Evolutionary conservation across 805 yeast species (phyloP).

Genomic region (Ogataea pilisensis): DNA sequence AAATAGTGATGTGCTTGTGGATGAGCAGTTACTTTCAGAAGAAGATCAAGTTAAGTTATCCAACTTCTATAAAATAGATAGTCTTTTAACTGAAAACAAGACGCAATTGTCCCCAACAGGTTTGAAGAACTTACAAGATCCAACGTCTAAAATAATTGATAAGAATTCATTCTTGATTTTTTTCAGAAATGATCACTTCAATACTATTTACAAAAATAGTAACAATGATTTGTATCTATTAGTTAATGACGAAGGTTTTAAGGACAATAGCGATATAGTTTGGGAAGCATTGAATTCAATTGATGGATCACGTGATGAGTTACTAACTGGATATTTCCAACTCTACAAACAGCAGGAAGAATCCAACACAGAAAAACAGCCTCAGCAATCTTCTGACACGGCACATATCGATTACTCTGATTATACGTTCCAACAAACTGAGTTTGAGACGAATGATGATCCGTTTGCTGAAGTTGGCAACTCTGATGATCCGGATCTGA

Average conservation of each 20-base stretch:
- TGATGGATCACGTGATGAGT: constrained; percentile 65
- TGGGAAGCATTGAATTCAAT: constrained; percentile 78
- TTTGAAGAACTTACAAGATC: constrained; percentile 37
- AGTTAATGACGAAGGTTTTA: constrained; percentile 71
- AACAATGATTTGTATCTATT: constrained; percentile 51
- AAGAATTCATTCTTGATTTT: constrained; percentile 60
- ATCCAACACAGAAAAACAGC: not conserved
- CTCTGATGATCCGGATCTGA: constrained; percentile 15
- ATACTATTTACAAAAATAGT: constrained; percentile 54
- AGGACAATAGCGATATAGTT: constrained; percentile 45
- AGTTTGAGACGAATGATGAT: not conserved
- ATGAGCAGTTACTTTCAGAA: constrained; percentile 1
- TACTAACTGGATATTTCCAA: constrained; percentile 61
- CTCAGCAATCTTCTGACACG: not conserved
- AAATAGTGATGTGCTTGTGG: constrained; percentile 1
- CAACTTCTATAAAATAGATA: constrained; percentile 10
- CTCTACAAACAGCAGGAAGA: constrained; percentile 27
- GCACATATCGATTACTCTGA: constrained; percentile 15
- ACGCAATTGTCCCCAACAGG: constrained; percentile 79
- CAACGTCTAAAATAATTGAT: constrained; percentile 35
- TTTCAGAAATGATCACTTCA: constrained; percentile 88
- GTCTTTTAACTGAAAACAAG: constrained; percentile 55
- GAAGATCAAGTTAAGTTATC: constrained; percentile 4
- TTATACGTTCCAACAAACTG: constrained; percentile 18
- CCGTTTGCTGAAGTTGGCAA: constrained; percentile 3